Evolutionary conservation across 768 basidiomycete genomes (phyloP).

Genomic region (Clavulina sp.): DNA sequence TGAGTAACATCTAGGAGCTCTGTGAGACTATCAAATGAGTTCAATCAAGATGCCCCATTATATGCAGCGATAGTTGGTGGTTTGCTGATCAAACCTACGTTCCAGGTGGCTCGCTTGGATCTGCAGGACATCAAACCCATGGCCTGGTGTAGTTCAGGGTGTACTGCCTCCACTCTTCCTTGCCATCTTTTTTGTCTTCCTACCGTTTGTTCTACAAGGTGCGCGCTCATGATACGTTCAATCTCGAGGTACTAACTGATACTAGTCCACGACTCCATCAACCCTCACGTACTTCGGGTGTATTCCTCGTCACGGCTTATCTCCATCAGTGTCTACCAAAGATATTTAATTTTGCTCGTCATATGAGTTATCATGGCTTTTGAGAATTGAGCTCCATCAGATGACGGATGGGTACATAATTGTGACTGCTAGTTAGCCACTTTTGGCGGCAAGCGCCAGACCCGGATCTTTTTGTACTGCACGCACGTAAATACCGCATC

Average conservation of each 20-base stretch:
- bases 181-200: slow-evolving; percentile 40
- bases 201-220: slow-evolving; percentile 44
- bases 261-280: slow-evolving; percentile 4
- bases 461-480: too few relatives aligned
- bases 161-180: slow-evolving; percentile 47
- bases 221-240: slow-evolving; percentile 8
- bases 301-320: slow-evolving; percentile 50
- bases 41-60: too few relatives aligned
- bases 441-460: too few relatives aligned
- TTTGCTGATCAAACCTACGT: slow-evolving; percentile 21
- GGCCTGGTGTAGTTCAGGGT: slow-evolving; percentile 43
- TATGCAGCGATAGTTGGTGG: not conserved
- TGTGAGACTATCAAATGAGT: slow-evolving; percentile 29
- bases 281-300: slow-evolving; percentile 52
- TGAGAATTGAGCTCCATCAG: too few relatives aligned
- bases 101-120: slow-evolving; percentile 37
- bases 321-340: slow-evolving; percentile 53
- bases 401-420: too few relatives aligned
- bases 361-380: slow-evolving; percentile 17
- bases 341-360: slow-evolving; percentile 52
- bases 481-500: too few relatives aligned
- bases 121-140: slow-evolving; percentile 14
- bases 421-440: too few relatives aligned
- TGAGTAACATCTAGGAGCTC: slow-evolving; percentile 41
- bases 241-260: not conserved